Evolutionary conservation across 805 yeast species (phyloP).

Genomic region (Cyberlindnera lachancei): DNA sequence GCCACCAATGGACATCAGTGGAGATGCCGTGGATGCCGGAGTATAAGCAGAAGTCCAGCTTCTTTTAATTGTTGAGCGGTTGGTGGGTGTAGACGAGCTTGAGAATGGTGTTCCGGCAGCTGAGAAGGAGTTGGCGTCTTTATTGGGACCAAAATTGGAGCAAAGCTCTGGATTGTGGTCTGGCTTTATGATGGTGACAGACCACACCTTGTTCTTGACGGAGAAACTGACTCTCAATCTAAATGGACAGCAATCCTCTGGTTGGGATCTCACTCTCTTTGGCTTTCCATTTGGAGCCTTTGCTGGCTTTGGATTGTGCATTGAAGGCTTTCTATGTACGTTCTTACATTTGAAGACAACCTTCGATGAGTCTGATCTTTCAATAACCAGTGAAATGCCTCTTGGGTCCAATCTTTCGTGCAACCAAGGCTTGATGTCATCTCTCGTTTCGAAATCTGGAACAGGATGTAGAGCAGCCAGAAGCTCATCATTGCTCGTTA

Average conservation of each 20-base stretch:
- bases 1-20: constrained; percentile 7
- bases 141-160: constrained; percentile 18
- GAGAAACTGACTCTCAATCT: constrained; percentile 24
- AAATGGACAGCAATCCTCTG: constrained; percentile 23
- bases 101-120: constrained; percentile 2
- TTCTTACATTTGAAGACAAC: constrained; percentile 28
- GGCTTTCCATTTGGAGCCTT: constrained; percentile 7
- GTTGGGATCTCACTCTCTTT: constrained; percentile 16
- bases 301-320: constrained; percentile 12
- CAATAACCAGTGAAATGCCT: constrained; percentile 24
- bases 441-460: constrained; percentile 18
- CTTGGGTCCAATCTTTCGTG: constrained; percentile 14
- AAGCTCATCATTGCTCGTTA: constrained; percentile 18
- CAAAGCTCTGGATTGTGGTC: constrained; percentile 20
- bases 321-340: constrained; percentile 18
- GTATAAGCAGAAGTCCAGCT: constrained; percentile 16
- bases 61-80: constrained; percentile 13
- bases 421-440: constrained; percentile 24
- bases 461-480: constrained; percentile 20
- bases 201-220: constrained; percentile 20
- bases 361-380: constrained; percentile 25
- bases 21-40: constrained; percentile 19
- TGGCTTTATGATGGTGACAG: constrained; percentile 17
- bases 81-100: constrained; percentile 7
- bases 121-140: no score